A percentile compares a stretch with the other conserved stretches of the same genome.
Evolutionary conservation across 306 rosid species (phyloP).

Genomic region (Leucaena leucocephala): DNA sequence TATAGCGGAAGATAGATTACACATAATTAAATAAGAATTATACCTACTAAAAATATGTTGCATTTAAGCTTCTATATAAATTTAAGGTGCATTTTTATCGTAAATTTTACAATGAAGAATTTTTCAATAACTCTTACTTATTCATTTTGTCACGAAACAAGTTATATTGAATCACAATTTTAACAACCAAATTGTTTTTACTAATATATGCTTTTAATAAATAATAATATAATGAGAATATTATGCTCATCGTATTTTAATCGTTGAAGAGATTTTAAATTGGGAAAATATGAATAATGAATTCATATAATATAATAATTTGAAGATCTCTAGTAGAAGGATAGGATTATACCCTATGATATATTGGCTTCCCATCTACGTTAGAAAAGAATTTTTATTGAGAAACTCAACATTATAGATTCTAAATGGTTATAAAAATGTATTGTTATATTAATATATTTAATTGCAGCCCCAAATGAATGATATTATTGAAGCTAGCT

Average conservation of each 20-base stretch:
- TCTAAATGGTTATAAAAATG: background rate
- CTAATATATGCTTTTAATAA: background rate
- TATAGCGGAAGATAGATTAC: too few species aligned
- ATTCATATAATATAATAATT: background rate
- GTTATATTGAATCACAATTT: too few species aligned
- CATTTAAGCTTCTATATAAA: too few species aligned
- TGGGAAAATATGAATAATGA: background rate
- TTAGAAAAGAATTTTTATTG: background rate
- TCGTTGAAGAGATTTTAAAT: background rate
- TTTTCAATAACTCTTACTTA: too few species aligned
- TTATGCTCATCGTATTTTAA: background rate
- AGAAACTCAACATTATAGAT: background rate
- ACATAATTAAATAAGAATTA: too few species aligned
- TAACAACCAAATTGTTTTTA: background rate
- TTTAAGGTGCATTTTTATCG: too few species aligned
- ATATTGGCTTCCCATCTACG: slow-evolving; percentile 21
- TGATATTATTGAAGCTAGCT: background rate
- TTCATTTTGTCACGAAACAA: background rate
- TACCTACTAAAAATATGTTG: too few species aligned
- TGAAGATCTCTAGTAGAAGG: background rate
- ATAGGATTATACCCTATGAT: background rate
- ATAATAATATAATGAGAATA: background rate
- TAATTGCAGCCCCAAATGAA: background rate
- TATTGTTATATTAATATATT: background rate
- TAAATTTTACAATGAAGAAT: too few species aligned